Conservation (phyloP, 2,329 filamentous ascomycete species). For the Thelonectria rubi region DNA sequence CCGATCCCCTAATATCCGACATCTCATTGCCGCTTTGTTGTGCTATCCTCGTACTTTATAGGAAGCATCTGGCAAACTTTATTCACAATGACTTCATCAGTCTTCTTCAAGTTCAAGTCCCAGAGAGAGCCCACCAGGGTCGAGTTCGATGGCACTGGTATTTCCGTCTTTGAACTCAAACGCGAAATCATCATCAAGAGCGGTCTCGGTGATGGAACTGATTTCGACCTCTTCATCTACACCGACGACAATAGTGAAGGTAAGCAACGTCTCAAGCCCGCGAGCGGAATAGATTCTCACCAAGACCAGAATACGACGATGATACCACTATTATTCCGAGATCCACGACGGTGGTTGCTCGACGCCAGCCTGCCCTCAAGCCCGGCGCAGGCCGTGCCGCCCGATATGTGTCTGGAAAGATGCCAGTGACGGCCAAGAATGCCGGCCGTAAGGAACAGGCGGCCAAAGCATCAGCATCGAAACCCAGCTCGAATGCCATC, state of each 20-base stretch:
- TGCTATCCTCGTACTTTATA: conserved; percentile 41
- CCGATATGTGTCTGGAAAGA: conserved; percentile 95
- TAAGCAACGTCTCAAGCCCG: conserved; percentile 56
- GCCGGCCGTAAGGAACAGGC: conserved; percentile 71
- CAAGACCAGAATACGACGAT: conserved; percentile 84
- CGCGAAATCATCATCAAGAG: conserved; percentile 97
- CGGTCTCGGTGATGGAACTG: conserved; percentile 91
- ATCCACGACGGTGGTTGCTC: conserved; percentile 91
- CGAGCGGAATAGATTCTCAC: conserved; percentile 40
- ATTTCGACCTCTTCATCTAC: conserved; percentile 95
- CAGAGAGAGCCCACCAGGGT: conserved; percentile 95
- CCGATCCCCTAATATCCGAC: conserved; percentile 34
- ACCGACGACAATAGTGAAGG: conserved; percentile 91
- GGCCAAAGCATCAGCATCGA: conserved; percentile 65
- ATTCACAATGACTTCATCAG: conserved; percentile 86
- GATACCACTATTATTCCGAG: conserved; percentile 97
- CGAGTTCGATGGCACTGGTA: conserved; percentile 96
- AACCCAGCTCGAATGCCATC: conserved; percentile 66
- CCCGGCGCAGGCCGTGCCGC: conserved; percentile 90
- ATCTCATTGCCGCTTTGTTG: conserved; percentile 35
- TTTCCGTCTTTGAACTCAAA: conserved; percentile 98
- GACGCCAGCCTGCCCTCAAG: conserved; percentile 83
- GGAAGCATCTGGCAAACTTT: conserved; percentile 38
- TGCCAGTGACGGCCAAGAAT: conserved; percentile 88
- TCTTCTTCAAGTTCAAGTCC: conserved; percentile 99